These are phyloP conservation scores for Penicillium sp. DNA, from an alignment of 2,329 filamentous ascomycete species.

Conservation along the genomic window DNA sequence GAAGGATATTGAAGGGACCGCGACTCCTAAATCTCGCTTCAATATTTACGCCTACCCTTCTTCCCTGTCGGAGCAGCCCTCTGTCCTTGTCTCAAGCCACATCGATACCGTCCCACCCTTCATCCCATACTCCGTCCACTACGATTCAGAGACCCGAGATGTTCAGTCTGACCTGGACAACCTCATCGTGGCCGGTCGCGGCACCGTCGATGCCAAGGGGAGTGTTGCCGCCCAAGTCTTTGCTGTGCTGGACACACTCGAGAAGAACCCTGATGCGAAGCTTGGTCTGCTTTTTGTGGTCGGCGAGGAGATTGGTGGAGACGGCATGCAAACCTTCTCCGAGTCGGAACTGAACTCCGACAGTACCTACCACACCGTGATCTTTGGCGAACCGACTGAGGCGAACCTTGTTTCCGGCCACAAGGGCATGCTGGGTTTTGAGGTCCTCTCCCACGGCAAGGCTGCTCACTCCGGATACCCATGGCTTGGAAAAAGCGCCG, in stretches of 20 bases:
- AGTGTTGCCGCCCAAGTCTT: constrained; percentile 46
- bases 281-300: constrained; percentile 63
- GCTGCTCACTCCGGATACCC: constrained; percentile 91
- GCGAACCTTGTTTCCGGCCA: constrained; percentile 83
- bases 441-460: constrained; percentile 67
- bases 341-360: constrained; percentile 47
- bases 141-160: constrained; percentile 35
- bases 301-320: constrained; percentile 77
- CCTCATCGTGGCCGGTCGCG: constrained; percentile 44
- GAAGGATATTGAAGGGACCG: constrained; percentile 5
- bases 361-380: constrained; percentile 62
- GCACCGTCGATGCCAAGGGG: constrained; percentile 48
- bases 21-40: constrained; percentile 50
- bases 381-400: constrained; percentile 93
- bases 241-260: constrained; percentile 47
- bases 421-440: constrained; percentile 75
- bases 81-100: constrained; percentile 62
- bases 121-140: constrained; percentile 51
- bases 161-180: constrained; percentile 20
- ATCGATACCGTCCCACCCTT: constrained; percentile 67
- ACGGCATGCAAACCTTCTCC: constrained; percentile 67
- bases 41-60: constrained; percentile 69
- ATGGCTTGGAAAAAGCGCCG: constrained; percentile 81
- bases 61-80: constrained; percentile 11
- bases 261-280: constrained; percentile 36